Evolutionary conservation across 1,284 basidiomycete species (phyloP).

Genomic region (Apiotrichum akiyoshidainum): DNA sequence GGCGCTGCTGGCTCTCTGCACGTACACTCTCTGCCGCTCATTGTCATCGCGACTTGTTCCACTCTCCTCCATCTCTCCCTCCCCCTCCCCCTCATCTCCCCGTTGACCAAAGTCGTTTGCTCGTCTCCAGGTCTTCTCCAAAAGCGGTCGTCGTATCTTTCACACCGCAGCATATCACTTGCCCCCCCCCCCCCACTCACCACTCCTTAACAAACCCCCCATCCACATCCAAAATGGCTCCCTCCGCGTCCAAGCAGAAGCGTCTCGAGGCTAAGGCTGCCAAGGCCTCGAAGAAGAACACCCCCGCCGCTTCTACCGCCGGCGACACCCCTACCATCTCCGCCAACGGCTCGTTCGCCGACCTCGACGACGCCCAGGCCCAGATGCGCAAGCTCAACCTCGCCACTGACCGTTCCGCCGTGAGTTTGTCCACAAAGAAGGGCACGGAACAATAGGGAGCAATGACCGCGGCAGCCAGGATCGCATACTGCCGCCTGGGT

Average conservation of each 20-base stretch:
- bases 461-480: not conserved
- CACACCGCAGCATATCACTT: not conserved
- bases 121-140: not conserved
- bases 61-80: not conserved
- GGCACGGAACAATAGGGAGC: not conserved
- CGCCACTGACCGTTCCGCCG: slow-evolving; percentile 75
- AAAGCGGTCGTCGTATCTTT: not conserved
- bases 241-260: slow-evolving; percentile 58
- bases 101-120: no score
- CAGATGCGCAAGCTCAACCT: slow-evolving; percentile 82
- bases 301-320: slow-evolving; percentile 62
- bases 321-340: slow-evolving; percentile 69
- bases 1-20: no score
- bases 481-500: no score
- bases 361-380: slow-evolving; percentile 50
- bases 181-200: not conserved
- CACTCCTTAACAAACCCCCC: not conserved
- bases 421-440: slow-evolving; percentile 19
- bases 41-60: not conserved
- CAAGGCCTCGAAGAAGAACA: slow-evolving; percentile 56
- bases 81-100: not conserved
- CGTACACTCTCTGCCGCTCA: no score
- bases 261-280: slow-evolving; percentile 86
- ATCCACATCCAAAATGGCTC: slow-evolving; percentile 42
- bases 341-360: slow-evolving; percentile 67